A percentile compares a stretch with the other conserved stretches of the same genome.
These are phyloP conservation scores for Zymoseptoria pseudotritici DNA, from an alignment of 2,329 filamentous ascomycete species.

Conservation along the genomic window DNA sequence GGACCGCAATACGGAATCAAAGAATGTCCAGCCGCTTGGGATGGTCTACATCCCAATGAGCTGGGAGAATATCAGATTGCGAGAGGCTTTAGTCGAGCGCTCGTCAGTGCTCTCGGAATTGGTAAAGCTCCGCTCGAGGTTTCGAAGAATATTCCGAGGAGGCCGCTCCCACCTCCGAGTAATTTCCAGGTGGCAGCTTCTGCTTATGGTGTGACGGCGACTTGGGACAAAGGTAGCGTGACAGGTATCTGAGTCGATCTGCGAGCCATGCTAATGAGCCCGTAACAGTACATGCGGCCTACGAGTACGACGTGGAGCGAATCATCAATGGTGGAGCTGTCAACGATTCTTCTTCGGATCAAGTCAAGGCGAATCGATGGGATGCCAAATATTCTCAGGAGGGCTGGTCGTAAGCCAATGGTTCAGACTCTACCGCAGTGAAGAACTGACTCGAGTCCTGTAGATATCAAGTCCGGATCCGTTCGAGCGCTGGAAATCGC, in stretches of 20 bases:
- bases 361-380: slow-evolving; percentile 2
- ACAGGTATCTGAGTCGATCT: background rate
- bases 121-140: slow-evolving; percentile 6
- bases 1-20: background rate
- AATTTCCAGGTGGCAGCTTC: background rate
- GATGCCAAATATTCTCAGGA: background rate
- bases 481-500: slow-evolving; percentile 1
- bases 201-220: slow-evolving; percentile 6
- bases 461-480: slow-evolving; percentile 1
- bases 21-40: slow-evolving; percentile 23
- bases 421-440: background rate
- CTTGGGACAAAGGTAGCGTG: slow-evolving; percentile 5
- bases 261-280: background rate
- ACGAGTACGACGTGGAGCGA: slow-evolving; percentile 7
- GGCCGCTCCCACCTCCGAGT: slow-evolving; percentile 3
- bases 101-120: slow-evolving; percentile 14
- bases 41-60: slow-evolving; percentile 37
- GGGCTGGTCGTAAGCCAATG: background rate
- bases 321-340: background rate
- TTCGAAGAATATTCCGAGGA: slow-evolving; percentile 1
- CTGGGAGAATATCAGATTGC: slow-evolving; percentile 38
- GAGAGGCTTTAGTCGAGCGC: slow-evolving; percentile 30
- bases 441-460: background rate
- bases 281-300: slow-evolving; percentile 7
- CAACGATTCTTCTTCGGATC: background rate